Evolutionary conservation across 352 stramenopile species (phyloP).

Genomic region (Phytophthora colocasiae): DNA sequence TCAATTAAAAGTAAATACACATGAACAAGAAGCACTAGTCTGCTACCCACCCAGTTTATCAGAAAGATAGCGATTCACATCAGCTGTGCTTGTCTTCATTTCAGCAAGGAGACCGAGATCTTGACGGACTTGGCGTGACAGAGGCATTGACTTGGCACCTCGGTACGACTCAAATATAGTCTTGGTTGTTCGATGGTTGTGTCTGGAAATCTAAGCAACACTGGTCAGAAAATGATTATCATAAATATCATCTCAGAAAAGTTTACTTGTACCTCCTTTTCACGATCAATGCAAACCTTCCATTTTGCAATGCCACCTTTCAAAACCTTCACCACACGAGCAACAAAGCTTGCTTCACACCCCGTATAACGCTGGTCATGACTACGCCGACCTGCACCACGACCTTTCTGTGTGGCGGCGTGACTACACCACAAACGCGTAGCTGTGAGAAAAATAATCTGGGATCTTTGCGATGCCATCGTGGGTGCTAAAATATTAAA

Average conservation of each 20-base stretch:
- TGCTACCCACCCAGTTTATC: slow-evolving; percentile 11
- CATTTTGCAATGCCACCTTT: not conserved
- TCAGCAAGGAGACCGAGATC: not conserved
- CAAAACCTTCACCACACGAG: not conserved
- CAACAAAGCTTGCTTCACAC: not conserved
- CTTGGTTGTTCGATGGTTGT: slow-evolving; percentile 1
- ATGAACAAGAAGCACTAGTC: too few relatives aligned
- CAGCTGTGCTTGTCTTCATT: not conserved
- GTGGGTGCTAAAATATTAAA: too few relatives aligned
- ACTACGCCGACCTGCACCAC: too few relatives aligned
- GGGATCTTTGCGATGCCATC: too few relatives aligned
- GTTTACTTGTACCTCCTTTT: not conserved
- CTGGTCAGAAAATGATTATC: not conserved
- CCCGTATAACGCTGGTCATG: not conserved
- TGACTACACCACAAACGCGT: too few relatives aligned
- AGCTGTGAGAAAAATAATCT: too few relatives aligned
- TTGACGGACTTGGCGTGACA: not conserved
- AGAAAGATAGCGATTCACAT: slow-evolving; percentile 9
- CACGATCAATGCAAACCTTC: not conserved
- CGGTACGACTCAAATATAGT: not conserved
- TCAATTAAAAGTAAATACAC: not conserved
- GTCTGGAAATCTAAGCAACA: not conserved
- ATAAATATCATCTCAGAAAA: not conserved
- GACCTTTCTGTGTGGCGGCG: too few relatives aligned
- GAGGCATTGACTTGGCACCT: not conserved